Conservation (phyloP, 768 basidiomycete genomes). For the Lentinula boryana region DNA sequence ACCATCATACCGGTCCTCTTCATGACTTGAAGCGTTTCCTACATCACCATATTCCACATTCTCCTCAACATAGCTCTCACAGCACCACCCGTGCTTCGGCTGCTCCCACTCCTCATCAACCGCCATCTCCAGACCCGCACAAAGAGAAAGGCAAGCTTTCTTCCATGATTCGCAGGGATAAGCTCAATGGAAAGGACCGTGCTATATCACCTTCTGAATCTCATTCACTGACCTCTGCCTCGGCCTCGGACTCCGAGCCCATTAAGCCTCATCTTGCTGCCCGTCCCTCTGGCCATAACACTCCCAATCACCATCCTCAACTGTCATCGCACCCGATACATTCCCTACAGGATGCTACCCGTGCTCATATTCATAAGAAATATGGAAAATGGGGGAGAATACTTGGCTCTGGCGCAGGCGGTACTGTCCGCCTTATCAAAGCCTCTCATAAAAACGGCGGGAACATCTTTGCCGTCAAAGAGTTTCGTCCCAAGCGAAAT, state of each 20-base stretch:
- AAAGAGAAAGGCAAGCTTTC: slow-evolving; percentile 1
- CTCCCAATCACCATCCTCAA: slow-evolving; percentile 16
- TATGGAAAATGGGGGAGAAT: slow-evolving; percentile 99
- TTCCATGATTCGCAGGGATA: slow-evolving; percentile 25
- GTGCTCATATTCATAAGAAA: slow-evolving; percentile 94
- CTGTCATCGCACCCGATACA: slow-evolving; percentile 28
- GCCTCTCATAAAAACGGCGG: slow-evolving; percentile 76
- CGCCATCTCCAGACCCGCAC: slow-evolving; percentile 15
- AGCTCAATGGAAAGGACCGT: slow-evolving; percentile 37
- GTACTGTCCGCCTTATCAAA: slow-evolving; percentile 95
- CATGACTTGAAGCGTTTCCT: slow-evolving; percentile 94
- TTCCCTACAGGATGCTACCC: slow-evolving; percentile 76
- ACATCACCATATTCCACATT: slow-evolving; percentile 74
- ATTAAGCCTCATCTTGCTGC: slow-evolving; percentile 6
- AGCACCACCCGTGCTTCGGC: slow-evolving; percentile 16
- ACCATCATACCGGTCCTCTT: slow-evolving; percentile 40
- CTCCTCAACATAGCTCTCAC: slow-evolving; percentile 20
- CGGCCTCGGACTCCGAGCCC: slow-evolving; percentile 17
- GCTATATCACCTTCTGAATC: slow-evolving; percentile 27
- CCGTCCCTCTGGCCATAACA: slow-evolving; percentile 15
- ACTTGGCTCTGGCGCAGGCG: slow-evolving; percentile 95
- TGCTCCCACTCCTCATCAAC: slow-evolving; percentile 19
- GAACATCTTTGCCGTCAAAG: slow-evolving; percentile 91
- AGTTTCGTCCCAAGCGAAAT: slow-evolving; percentile 84
- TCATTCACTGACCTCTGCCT: slow-evolving; percentile 17